Conservation (phyloP, 1,284 basidiomycete genomes). For the Sporisorium scitamineum region DNA sequence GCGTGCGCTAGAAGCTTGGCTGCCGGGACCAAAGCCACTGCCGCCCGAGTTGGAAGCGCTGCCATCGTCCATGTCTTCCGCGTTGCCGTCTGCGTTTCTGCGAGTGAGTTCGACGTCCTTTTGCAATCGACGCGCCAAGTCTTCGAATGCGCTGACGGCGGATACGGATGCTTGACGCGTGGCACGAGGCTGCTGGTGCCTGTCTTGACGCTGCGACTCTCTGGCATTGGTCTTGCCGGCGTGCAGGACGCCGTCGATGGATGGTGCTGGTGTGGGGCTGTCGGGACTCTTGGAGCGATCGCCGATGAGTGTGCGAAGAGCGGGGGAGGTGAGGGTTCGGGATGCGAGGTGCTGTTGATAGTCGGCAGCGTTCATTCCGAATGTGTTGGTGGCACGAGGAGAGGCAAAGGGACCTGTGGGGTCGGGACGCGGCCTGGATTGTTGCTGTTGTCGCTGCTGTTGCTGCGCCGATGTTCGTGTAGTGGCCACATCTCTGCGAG, state of each 20-base stretch:
- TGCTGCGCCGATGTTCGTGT: constrained; percentile 6
- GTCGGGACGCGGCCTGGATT: constrained; percentile 24
- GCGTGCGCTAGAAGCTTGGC: constrained; percentile 47
- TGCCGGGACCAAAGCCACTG: constrained; percentile 52
- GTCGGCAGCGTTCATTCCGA: constrained; percentile 45
- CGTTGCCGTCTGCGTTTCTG: constrained; percentile 8
- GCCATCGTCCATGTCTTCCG: constrained; percentile 36
- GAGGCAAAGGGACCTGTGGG: constrained; percentile 39
- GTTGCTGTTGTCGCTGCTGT: background rate
- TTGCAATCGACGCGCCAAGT: constrained; percentile 43
- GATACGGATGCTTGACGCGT: constrained; percentile 14
- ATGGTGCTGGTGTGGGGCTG: constrained; percentile 46
- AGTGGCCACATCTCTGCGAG: constrained; percentile 6
- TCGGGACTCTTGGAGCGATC: constrained; percentile 51
- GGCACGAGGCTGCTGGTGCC: constrained; percentile 25
- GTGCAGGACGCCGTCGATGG: constrained; percentile 39
- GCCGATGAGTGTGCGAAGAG: constrained; percentile 44
- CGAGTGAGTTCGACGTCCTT: constrained; percentile 44
- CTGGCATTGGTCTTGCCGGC: constrained; percentile 14
- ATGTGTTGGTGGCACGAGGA: constrained; percentile 34
- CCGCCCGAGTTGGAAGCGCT: constrained; percentile 50
- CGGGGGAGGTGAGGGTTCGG: constrained; percentile 45
- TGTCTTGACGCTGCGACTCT: constrained; percentile 16
- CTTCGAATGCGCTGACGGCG: constrained; percentile 43
- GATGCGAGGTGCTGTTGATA: constrained; percentile 52